These are phyloP conservation scores for Trichoderma orchidacearum DNA, from an alignment of 495 filamentous ascomycete genomes.

Conservation along the genomic window DNA sequence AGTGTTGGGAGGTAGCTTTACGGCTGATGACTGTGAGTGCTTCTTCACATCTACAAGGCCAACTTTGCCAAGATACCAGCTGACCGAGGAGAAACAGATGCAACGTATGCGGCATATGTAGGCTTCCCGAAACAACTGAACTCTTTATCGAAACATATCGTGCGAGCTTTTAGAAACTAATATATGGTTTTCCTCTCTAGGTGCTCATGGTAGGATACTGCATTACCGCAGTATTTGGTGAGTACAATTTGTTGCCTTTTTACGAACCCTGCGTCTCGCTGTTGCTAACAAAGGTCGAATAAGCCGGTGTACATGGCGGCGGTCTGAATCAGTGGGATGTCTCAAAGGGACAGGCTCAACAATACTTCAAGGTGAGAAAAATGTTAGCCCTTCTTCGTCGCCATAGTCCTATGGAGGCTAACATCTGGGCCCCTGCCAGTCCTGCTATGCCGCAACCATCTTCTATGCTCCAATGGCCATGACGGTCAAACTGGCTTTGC, in stretches of 20 bases:
- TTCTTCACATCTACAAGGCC: background rate
- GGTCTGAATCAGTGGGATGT: conserved; percentile 12
- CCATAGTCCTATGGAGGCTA: background rate
- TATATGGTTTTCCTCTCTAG: background rate
- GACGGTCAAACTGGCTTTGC: conserved; percentile 31
- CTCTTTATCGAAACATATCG: background rate
- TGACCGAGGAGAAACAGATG: conserved; percentile 7
- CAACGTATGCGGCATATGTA: background rate
- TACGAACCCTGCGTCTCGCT: background rate
- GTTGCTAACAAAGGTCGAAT: too few relatives aligned
- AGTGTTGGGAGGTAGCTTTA: conserved; percentile 19
- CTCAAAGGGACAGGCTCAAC: background rate
- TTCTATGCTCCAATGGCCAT: conserved; percentile 36
- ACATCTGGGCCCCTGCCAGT: conserved; percentile 11
- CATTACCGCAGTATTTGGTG: background rate
- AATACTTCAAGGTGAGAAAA: conserved; percentile 2
- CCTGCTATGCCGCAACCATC: conserved; percentile 7
- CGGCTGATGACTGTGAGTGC: conserved; percentile 30
- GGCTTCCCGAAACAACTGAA: background rate
- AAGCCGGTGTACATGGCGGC: conserved; percentile 4
- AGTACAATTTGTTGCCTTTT: background rate
- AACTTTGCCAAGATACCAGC: background rate
- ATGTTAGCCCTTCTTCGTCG: background rate
- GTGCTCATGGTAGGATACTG: conserved; percentile 1
- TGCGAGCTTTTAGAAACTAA: background rate